A percentile compares a stretch with the other conserved stretches of the same genome.
phyloP scores from a whole-genome alignment of 768 basidiomycete genomes.

The Lyophyllum atratum region DNA sequence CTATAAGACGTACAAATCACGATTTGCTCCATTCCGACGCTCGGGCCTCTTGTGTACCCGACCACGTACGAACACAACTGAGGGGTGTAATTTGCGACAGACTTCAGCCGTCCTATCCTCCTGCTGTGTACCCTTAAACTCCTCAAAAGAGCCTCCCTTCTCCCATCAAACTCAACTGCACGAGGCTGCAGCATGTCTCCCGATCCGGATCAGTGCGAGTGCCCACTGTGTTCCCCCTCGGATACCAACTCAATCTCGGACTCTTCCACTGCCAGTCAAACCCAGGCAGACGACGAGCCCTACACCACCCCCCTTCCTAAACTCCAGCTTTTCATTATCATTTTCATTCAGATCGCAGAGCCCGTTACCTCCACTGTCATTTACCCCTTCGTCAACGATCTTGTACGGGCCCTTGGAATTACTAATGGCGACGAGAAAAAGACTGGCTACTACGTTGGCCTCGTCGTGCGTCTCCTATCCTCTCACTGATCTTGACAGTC shows the following conservation, averaged over 20 bases:
- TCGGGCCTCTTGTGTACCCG: not conserved
- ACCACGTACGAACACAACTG: not conserved
- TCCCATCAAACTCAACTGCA: not conserved
- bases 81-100: not conserved
- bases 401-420: constrained; percentile 36
- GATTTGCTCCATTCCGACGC: not conserved
- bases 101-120: not conserved
- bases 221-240: not conserved
- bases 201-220: not conserved
- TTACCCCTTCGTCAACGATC: constrained; percentile 40
- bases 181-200: not conserved
- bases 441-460: constrained; percentile 43
- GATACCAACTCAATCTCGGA: not conserved
- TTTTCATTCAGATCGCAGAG: constrained; percentile 34
- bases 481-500: not conserved
- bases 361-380: constrained; percentile 40
- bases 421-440: constrained; percentile 37
- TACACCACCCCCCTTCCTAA: constrained; percentile 29
- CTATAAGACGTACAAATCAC: not conserved
- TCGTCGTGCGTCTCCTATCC: constrained; percentile 31
- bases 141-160: not conserved
- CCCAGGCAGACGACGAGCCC: not conserved
- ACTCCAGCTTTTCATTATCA: constrained; percentile 30
- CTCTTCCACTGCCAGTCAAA: not conserved
- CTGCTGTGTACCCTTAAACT: not conserved